phyloP scores from a whole-genome alignment of 176 grass and related monocot genomes.

The Zizania latifolia region DNA sequence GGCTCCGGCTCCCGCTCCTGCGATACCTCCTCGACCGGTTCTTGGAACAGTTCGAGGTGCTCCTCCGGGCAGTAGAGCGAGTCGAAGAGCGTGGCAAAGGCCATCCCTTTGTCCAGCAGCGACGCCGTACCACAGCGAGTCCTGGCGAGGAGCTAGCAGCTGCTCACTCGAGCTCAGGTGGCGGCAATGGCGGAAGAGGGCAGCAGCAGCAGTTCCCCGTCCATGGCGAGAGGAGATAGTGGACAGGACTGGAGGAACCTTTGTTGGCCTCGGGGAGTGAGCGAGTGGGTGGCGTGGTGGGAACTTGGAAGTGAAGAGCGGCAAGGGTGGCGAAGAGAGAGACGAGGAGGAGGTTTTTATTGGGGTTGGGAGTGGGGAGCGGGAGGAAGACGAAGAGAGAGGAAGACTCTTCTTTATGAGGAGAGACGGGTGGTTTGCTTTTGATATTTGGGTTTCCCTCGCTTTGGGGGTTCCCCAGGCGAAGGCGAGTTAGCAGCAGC shows the following conservation, averaged over 20 bases:
- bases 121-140: no score
- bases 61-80: constrained; percentile 63
- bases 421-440: background rate
- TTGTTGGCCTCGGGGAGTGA: constrained; percentile 3
- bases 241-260: background rate
- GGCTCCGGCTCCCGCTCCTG: background rate
- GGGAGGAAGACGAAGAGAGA: constrained; percentile 21
- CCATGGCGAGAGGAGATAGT: constrained; percentile 24
- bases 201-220: constrained; percentile 19
- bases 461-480: background rate
- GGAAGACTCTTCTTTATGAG: no score
- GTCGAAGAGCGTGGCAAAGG: constrained; percentile 56
- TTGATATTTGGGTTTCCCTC: constrained; percentile 4
- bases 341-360: constrained; percentile 38
- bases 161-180: constrained; percentile 23
- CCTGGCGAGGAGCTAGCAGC: no score
- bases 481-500: no score
- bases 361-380: background rate
- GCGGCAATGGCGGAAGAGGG: constrained; percentile 23
- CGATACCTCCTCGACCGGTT: constrained; percentile 3
- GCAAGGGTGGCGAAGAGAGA: background rate
- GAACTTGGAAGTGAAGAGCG: constrained; percentile 13
- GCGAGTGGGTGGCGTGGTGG: no score
- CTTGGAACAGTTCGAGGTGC: constrained; percentile 51
- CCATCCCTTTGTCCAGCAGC: background rate